These are phyloP conservation scores for Phlegmacium glaucopus DNA, from an alignment of 768 basidiomycete species.

Conservation along the genomic window DNA sequence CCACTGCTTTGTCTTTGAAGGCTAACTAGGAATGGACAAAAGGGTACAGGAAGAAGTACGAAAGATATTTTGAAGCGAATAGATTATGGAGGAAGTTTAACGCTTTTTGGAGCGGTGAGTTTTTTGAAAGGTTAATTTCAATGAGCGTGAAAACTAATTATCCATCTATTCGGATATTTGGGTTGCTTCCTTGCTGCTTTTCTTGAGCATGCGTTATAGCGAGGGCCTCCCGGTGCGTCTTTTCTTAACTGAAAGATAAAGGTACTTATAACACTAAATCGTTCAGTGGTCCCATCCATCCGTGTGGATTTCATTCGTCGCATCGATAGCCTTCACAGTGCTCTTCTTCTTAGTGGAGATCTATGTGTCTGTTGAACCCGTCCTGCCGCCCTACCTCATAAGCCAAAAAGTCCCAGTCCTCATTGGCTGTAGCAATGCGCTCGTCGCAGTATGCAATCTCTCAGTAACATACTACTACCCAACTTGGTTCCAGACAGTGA, in stretches of 20 bases:
- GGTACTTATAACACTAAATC: neutral
- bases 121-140: constrained; percentile 3
- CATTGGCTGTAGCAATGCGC: constrained; percentile 68
- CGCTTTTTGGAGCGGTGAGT: constrained; percentile 59
- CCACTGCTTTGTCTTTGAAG: neutral
- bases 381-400: constrained; percentile 65
- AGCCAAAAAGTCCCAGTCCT: constrained; percentile 68
- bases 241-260: neutral
- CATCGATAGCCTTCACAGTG: constrained; percentile 43
- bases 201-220: constrained; percentile 69
- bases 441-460: constrained; percentile 74
- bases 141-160: neutral
- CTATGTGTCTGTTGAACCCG: constrained; percentile 62
- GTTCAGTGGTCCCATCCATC: constrained; percentile 52
- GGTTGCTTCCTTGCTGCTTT: constrained; percentile 60
- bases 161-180: constrained; percentile 13
- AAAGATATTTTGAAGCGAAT: constrained; percentile 70
- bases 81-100: constrained; percentile 70
- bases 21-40: neutral
- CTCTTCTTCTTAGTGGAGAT: constrained; percentile 64
- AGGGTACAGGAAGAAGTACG: constrained; percentile 68
- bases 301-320: constrained; percentile 38
- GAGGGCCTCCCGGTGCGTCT: constrained; percentile 54
- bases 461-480: constrained; percentile 78
- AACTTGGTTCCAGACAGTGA: constrained; percentile 82